Conservation (phyloP, 2,329 filamentous ascomycete species). For the Epichloe baconii region DNA sequence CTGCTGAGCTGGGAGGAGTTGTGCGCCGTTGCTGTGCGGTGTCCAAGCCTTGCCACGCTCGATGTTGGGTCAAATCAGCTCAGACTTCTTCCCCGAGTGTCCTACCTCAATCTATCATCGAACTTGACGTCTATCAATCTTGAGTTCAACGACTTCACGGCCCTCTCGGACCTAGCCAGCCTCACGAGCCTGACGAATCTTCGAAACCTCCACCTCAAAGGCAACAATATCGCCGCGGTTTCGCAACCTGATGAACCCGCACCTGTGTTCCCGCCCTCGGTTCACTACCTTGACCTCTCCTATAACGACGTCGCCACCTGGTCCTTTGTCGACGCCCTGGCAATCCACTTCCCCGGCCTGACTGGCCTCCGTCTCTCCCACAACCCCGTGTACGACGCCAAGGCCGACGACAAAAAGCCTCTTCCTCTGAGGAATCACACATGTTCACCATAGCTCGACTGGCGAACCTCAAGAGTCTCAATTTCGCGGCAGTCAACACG, state of each 20-base stretch:
- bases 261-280: slow-evolving; percentile 36
- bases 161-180: slow-evolving; percentile 41
- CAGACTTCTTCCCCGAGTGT: slow-evolving; percentile 30
- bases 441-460: slow-evolving; percentile 79
- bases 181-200: slow-evolving; percentile 39
- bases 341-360: slow-evolving; percentile 57
- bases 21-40: slow-evolving; percentile 37
- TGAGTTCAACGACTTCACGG: slow-evolving; percentile 57
- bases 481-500: slow-evolving; percentile 56
- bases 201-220: slow-evolving; percentile 57
- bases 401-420: slow-evolving; percentile 27
- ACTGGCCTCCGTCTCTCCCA: slow-evolving; percentile 65
- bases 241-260: slow-evolving; percentile 12
- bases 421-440: slow-evolving; percentile 64
- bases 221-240: slow-evolving; percentile 51
- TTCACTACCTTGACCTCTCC: slow-evolving; percentile 60
- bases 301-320: slow-evolving; percentile 59
- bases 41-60: slow-evolving; percentile 37
- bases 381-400: slow-evolving; percentile 67
- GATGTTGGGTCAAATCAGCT: slow-evolving; percentile 47
- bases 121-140: slow-evolving; percentile 52
- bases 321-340: slow-evolving; percentile 59
- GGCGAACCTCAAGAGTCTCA: slow-evolving; percentile 51
- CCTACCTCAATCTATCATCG: slow-evolving; percentile 27
- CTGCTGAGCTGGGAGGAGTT: slow-evolving; percentile 55